These are phyloP conservation scores for Penicillium paradoxum DNA, from an alignment of 495 filamentous ascomycete genomes.

Conservation along the genomic window DNA sequence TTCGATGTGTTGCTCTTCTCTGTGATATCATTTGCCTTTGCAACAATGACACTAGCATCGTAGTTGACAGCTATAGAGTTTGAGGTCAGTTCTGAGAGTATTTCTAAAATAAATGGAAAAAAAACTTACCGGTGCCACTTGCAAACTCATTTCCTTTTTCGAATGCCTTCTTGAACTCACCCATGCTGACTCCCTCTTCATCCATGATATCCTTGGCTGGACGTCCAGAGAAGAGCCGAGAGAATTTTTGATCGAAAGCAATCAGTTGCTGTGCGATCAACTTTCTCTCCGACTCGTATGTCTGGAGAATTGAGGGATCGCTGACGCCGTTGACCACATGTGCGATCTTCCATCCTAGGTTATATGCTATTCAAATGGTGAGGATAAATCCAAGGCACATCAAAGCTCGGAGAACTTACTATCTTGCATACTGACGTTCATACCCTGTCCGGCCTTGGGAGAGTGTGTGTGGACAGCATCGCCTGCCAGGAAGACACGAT, in stretches of 20 bases:
- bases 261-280: constrained; percentile 64
- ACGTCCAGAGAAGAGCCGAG: constrained; percentile 43
- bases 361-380: constrained; percentile 47
- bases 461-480: constrained; percentile 58
- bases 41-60: constrained; percentile 28
- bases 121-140: constrained; percentile 30
- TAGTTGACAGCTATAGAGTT: constrained; percentile 30
- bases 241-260: constrained; percentile 56
- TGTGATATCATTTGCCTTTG: constrained; percentile 21
- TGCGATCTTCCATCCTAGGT: constrained; percentile 71
- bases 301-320: constrained; percentile 49
- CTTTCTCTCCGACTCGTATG: constrained; percentile 59
- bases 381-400: background rate
- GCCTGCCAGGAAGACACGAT: constrained; percentile 61
- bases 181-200: constrained; percentile 43
- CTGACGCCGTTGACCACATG: constrained; percentile 52
- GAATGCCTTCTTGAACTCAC: constrained; percentile 43
- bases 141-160: constrained; percentile 36
- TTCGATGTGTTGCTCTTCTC: constrained; percentile 23
- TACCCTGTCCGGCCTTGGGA: constrained; percentile 71
- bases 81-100: background rate
- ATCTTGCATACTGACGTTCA: constrained; percentile 68
- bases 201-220: constrained; percentile 33
- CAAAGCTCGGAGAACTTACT: constrained; percentile 9
- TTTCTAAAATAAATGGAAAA: background rate